phyloP scores from a whole-genome alignment of 129 eudicot species.

The Escallonia herrerae region DNA sequence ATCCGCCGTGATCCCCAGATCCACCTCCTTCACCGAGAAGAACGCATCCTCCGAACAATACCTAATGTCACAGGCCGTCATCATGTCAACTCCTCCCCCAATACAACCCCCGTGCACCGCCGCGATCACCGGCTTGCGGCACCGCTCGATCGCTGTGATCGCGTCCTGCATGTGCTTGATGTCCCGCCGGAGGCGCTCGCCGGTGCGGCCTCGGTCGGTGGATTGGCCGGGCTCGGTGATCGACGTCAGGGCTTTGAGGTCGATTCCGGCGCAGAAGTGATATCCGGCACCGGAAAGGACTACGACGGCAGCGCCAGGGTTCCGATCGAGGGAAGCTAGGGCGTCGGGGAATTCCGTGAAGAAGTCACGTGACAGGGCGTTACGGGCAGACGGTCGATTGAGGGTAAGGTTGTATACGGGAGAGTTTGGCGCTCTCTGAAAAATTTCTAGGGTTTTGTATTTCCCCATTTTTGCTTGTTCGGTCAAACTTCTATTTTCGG shows the following conservation, averaged over 20 bases:
- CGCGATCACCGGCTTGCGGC: slow-evolving; percentile 87
- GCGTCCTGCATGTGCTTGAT: slow-evolving; percentile 55
- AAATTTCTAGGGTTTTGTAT: slow-evolving; percentile 41
- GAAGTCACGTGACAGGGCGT: slow-evolving; percentile 55
- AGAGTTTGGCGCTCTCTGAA: slow-evolving; percentile 26
- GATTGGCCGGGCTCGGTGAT: not conserved
- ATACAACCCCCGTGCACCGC: slow-evolving; percentile 70
- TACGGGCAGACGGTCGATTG: slow-evolving; percentile 42
- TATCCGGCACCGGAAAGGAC: slow-evolving; percentile 54
- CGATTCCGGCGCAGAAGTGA: slow-evolving; percentile 88
- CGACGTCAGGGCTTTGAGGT: slow-evolving; percentile 32
- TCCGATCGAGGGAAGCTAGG: slow-evolving; percentile 52
- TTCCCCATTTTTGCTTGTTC: slow-evolving; percentile 28
- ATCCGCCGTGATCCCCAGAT: slow-evolving; percentile 83
- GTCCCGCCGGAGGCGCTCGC: slow-evolving; percentile 40
- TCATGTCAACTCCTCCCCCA: slow-evolving; percentile 74
- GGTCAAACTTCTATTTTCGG: too few relatives aligned
- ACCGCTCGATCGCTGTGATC: slow-evolving; percentile 58
- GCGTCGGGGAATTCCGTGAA: slow-evolving; percentile 70
- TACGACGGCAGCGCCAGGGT: slow-evolving; percentile 57
- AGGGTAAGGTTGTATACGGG: slow-evolving; percentile 40
- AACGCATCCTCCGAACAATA: slow-evolving; percentile 48
- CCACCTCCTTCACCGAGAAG: slow-evolving; percentile 87
- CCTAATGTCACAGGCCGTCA: slow-evolving; percentile 80
- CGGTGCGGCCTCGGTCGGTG: slow-evolving; percentile 41